Conservation (phyloP, 805 yeast genomes). For the Lipomyces starkeyi region DNA sequence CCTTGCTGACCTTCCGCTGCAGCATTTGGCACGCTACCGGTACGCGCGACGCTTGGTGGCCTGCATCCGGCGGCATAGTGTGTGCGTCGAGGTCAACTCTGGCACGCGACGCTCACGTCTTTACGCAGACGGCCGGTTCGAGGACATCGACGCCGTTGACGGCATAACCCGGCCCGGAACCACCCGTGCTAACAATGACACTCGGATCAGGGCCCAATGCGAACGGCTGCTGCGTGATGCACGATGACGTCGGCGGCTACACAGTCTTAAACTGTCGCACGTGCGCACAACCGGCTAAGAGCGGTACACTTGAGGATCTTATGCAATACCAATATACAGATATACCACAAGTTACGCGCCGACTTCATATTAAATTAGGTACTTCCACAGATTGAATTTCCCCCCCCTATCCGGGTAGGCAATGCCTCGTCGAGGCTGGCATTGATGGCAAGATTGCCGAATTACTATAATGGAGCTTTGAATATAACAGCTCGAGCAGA, state of each 20-base stretch:
- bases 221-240: conserved; percentile 3
- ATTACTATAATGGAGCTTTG: background rate
- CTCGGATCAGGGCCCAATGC: conserved; percentile 6
- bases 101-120: conserved; percentile 15
- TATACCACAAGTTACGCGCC: background rate
- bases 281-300: background rate
- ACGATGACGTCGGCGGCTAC: conserved; percentile 5
- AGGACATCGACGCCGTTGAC: background rate
- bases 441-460: background rate
- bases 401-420: no score
- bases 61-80: conserved; percentile 13
- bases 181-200: background rate
- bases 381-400: no score
- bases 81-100: conserved; percentile 10
- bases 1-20: conserved; percentile 16
- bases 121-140: conserved; percentile 20
- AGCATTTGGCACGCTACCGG: conserved; percentile 11
- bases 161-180: conserved; percentile 1
- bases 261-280: background rate
- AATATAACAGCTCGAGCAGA: background rate
- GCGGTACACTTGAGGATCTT: background rate
- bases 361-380: background rate
- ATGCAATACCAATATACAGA: background rate
- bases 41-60: conserved; percentile 8
- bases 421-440: no score